Percentiles rank a stretch among this genome's conserved stretches.
Evolutionary conservation across 2,329 filamentous ascomycete genomes (phyloP).

Genomic region (Colletotrichum aenigma): DNA sequence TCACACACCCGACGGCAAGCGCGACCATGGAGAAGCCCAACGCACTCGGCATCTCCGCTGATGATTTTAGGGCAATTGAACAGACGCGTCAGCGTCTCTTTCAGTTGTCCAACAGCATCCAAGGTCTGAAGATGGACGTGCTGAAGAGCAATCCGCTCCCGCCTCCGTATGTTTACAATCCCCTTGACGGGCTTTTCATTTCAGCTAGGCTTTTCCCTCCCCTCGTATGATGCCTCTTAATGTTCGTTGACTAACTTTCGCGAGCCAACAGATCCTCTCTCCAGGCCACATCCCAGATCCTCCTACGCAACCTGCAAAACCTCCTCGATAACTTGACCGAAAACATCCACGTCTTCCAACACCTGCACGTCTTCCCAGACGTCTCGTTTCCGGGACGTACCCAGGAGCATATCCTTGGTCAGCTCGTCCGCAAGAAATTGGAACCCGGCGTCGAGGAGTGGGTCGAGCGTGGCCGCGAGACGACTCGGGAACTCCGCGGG

Average conservation of each 20-base stretch:
- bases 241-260: neutral
- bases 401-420: slow-evolving; percentile 68
- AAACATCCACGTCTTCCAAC: slow-evolving; percentile 70
- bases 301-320: slow-evolving; percentile 71
- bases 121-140: slow-evolving; percentile 66
- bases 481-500: slow-evolving; percentile 34
- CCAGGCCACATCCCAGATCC: slow-evolving; percentile 73
- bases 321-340: slow-evolving; percentile 69
- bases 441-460: slow-evolving; percentile 79
- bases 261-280: slow-evolving; percentile 68
- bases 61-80: slow-evolving; percentile 72
- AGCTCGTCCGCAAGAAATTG: slow-evolving; percentile 81
- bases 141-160: slow-evolving; percentile 69
- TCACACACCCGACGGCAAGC: neutral
- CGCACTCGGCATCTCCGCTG: slow-evolving; percentile 54
- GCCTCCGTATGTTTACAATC: slow-evolving; percentile 55
- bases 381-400: slow-evolving; percentile 76
- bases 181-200: neutral
- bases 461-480: slow-evolving; percentile 66
- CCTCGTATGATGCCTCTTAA: neutral
- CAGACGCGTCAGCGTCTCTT: slow-evolving; percentile 70
- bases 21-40: slow-evolving; percentile 10
- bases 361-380: slow-evolving; percentile 75
- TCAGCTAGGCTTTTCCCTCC: neutral
- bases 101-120: slow-evolving; percentile 72